phyloP scores from a whole-genome alignment of 306 rosid genomes.

The Vachellia pachyceras region DNA sequence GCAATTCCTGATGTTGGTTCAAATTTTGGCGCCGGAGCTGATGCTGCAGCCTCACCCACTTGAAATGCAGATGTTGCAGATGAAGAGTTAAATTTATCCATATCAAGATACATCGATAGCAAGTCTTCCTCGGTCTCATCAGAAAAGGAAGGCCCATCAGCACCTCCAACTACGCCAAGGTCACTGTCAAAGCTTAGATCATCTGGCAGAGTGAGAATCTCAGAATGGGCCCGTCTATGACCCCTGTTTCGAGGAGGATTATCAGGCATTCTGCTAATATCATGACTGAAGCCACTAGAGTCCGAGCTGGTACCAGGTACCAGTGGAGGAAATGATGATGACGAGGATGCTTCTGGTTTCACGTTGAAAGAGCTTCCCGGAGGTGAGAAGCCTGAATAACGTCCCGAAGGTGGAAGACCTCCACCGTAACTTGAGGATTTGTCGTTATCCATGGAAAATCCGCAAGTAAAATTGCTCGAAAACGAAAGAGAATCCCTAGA shows the following conservation, averaged over 20 bases:
- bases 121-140: conserved; percentile 80
- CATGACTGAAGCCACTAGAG: conserved; percentile 65
- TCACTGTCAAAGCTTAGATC: conserved; percentile 76
- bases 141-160: conserved; percentile 68
- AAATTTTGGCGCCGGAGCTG: conserved; percentile 10
- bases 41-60: conserved; percentile 49
- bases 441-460: conserved; percentile 65
- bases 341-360: conserved; percentile 53
- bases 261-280: conserved; percentile 79
- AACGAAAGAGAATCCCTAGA: conserved; percentile 16
- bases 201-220: conserved; percentile 77
- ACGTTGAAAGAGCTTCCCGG: conserved; percentile 54
- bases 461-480: conserved; percentile 20
- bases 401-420: conserved; percentile 62
- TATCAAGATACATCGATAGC: conserved; percentile 73
- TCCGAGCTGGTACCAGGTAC: conserved; percentile 56
- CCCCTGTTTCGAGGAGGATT: conserved; percentile 72
- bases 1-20: neutral
- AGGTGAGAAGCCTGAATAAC: conserved; percentile 51
- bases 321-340: conserved; percentile 53
- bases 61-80: conserved; percentile 63
- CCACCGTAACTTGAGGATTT: conserved; percentile 60
- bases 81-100: conserved; percentile 75
- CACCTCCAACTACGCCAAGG: conserved; percentile 68
- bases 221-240: conserved; percentile 88